Evolutionary conservation across 192 early-diverging fungal genomes (phyloP).

Genomic region (Funneliformis mosseae): DNA sequence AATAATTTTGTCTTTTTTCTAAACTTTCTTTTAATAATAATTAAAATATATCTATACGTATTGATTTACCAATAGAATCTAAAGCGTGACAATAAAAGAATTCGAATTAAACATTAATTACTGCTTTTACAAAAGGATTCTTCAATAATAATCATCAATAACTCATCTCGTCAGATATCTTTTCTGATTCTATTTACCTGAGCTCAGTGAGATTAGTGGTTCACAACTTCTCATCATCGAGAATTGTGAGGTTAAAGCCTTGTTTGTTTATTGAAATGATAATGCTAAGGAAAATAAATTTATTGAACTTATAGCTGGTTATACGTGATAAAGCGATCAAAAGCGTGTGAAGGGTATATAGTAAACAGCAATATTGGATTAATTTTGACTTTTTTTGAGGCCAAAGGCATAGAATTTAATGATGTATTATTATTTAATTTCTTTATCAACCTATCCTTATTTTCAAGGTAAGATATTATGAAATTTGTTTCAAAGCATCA

Average conservation of each 20-base stretch:
- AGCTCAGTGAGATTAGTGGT: no score
- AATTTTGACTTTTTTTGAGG: slow-evolving; percentile 18
- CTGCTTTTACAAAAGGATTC: no score
- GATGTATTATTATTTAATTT: slow-evolving; percentile 31
- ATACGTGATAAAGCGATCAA: no score
- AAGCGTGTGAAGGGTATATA: background rate
- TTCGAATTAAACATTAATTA: no score
- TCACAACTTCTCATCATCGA: no score
- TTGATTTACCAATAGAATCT: slow-evolving; percentile 16
- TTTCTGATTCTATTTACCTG: no score
- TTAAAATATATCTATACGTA: background rate
- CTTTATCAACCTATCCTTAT: background rate
- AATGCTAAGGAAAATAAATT: no score
- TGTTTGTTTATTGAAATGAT: no score
- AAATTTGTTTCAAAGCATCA: background rate
- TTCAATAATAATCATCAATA: no score
- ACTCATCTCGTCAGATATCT: no score
- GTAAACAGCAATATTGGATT: background rate
- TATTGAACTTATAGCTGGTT: slow-evolving; percentile 24
- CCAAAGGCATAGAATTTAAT: slow-evolving; percentile 27
- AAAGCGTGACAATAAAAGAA: background rate
- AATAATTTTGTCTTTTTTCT: background rate
- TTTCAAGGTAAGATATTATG: slow-evolving; percentile 9
- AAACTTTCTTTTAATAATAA: background rate
- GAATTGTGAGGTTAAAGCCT: no score